Evolutionary conservation across 148 eudicot species (phyloP).

Genomic region (Rhododendron ovatum): DNA sequence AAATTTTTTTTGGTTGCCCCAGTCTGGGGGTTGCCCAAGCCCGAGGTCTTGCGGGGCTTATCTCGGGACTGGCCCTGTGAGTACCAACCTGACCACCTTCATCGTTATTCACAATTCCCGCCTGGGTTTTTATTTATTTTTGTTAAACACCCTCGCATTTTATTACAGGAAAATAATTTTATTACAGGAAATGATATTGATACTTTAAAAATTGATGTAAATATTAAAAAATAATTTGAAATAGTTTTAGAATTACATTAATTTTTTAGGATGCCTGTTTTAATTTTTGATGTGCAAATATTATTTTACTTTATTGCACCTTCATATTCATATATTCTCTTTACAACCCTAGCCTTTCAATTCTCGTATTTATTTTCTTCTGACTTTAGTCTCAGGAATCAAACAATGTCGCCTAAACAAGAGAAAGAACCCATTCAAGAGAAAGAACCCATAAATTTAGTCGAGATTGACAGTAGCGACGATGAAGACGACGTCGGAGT

Average conservation of each 20-base stretch:
- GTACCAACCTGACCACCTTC: not conserved
- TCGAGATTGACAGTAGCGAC: conserved; percentile 63
- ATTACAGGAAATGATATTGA: no score
- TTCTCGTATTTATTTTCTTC: not conserved
- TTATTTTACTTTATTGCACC: no score
- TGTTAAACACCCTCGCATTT: not conserved
- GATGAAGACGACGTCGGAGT: conserved; percentile 37
- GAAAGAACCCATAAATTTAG: conserved; percentile 28
- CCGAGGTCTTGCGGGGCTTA: no score
- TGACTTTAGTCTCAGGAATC: not conserved
- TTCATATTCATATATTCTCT: not conserved
- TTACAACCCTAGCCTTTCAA: conserved; percentile 4
- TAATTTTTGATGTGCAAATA: no score
- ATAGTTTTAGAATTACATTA: no score
- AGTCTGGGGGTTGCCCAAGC: no score
- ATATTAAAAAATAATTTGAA: no score
- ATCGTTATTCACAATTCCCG: not conserved
- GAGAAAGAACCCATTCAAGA: conserved; percentile 9
- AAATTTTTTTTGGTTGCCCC: no score
- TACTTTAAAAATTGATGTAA: no score
- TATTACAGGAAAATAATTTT: not conserved
- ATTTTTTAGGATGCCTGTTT: no score
- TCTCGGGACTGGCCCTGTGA: no score
- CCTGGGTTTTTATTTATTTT: not conserved
- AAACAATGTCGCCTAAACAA: conserved; percentile 5